phyloP scores from a whole-genome alignment of 2,329 filamentous ascomycete genomes.

The Didymella exigua region DNA sequence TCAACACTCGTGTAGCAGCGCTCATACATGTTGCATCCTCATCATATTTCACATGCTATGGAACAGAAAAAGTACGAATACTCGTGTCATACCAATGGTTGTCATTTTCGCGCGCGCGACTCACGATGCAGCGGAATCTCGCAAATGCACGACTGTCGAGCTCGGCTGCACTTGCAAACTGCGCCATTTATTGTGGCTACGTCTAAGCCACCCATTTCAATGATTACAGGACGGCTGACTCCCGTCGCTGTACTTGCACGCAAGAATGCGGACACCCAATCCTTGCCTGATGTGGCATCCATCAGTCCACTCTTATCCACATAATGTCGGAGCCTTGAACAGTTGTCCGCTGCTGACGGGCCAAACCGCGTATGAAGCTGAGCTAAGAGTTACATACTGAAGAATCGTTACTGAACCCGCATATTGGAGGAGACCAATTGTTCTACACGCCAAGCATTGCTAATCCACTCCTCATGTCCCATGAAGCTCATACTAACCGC shows the following conservation, averaged over 20 bases:
- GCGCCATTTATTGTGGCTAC: conserved; percentile 20
- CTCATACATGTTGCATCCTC: neutral
- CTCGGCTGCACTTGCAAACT: conserved; percentile 11
- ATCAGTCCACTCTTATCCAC: conserved; percentile 16
- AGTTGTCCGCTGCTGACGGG: conserved; percentile 9
- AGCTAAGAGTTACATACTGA: conserved; percentile 18
- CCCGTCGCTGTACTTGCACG: conserved; percentile 9
- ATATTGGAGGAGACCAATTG: conserved; percentile 14
- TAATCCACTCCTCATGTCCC: conserved; percentile 22
- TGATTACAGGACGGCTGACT: conserved; percentile 5
- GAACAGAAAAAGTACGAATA: neutral
- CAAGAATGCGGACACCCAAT: conserved; percentile 9
- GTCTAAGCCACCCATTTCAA: conserved; percentile 14
- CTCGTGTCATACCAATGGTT: conserved; percentile 6
- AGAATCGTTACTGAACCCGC: conserved; percentile 19
- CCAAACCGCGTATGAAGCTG: conserved; percentile 11
- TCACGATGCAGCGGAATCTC: neutral
- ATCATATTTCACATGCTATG: neutral
- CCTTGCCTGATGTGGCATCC: conserved; percentile 7
- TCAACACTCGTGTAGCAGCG: neutral
- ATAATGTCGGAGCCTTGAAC: conserved; percentile 6
- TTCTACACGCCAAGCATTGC: conserved; percentile 35
- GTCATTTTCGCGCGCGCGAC: conserved; percentile 5
- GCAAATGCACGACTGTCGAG: conserved; percentile 11
- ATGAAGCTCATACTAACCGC: conserved; percentile 30